A percentile compares a stretch with the other conserved stretches of the same genome.
phyloP scores from a whole-genome alignment of 2,329 filamentous ascomycete genomes.

The Venturia oleaginea region DNA sequence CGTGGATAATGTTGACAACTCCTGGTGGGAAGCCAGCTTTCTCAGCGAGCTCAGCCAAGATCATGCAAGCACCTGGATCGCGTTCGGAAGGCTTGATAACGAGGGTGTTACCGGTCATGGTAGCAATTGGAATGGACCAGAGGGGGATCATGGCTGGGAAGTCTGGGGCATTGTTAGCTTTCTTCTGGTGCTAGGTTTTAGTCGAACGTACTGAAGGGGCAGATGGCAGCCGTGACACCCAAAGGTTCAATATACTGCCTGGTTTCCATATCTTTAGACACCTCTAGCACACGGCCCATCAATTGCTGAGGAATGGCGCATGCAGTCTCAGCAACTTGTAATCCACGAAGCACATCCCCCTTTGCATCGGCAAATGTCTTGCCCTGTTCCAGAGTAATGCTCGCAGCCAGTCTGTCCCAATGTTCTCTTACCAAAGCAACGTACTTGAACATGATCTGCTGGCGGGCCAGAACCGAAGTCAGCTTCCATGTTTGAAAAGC shows the following conservation, averaged over 20 bases:
- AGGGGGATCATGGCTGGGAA: conserved; percentile 89
- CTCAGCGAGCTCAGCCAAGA: conserved; percentile 68
- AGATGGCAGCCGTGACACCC: conserved; percentile 74
- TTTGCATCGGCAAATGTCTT: conserved; percentile 79
- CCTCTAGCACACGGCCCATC: conserved; percentile 75
- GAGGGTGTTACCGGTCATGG: conserved; percentile 73
- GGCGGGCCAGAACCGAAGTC: conserved; percentile 62
- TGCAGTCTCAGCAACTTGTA: conserved; percentile 78
- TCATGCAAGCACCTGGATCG: conserved; percentile 77
- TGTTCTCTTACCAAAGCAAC: conserved; percentile 71
- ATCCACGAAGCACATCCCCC: conserved; percentile 70
- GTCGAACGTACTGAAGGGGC: conserved; percentile 65
- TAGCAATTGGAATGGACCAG: conserved; percentile 83
- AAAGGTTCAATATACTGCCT: conserved; percentile 72
- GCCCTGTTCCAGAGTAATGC: conserved; percentile 80
- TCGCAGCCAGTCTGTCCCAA: conserved; percentile 75
- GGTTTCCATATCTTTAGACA: conserved; percentile 86
- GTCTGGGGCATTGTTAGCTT: conserved; percentile 40
- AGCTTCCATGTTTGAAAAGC: conserved; percentile 67
- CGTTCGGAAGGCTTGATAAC: conserved; percentile 82
- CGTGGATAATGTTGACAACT: conserved; percentile 77
- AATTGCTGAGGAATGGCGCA: conserved; percentile 73
- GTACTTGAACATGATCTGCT: conserved; percentile 85
- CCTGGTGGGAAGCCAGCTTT: conserved; percentile 76
- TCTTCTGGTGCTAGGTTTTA: background rate